These are phyloP conservation scores for Castanea sativa DNA, from an alignment of 306 rosid genomes.

Conservation along the genomic window DNA sequence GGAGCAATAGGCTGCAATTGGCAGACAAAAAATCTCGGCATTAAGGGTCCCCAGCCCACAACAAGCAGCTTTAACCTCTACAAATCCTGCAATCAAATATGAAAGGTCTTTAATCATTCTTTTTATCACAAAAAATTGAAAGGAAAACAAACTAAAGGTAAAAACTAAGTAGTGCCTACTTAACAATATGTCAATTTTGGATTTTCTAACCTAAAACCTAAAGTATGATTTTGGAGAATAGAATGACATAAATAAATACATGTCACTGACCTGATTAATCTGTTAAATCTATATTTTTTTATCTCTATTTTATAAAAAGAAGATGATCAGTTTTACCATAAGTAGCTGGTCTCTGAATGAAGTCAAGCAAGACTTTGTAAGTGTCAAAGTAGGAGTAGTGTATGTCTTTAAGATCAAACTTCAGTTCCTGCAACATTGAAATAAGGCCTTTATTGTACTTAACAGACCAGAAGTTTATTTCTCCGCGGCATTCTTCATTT, in stretches of 20 bases:
- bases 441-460: constrained; percentile 46
- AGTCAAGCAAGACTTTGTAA: constrained; percentile 39
- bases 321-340: constrained; percentile 34
- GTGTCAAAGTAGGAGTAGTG: constrained; percentile 66
- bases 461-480: constrained; percentile 33
- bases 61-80: constrained; percentile 56
- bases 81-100: constrained; percentile 48
- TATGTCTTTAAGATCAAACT: constrained; percentile 35
- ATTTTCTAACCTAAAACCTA: too few relatives aligned
- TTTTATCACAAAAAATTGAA: neutral
- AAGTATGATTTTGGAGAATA: too few relatives aligned
- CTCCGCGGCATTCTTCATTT: constrained; percentile 42
- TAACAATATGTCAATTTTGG: too few relatives aligned
- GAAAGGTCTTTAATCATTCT: neutral
- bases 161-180: neutral
- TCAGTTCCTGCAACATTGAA: constrained; percentile 42
- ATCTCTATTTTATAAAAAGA: too few relatives aligned
- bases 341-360: constrained; percentile 40
- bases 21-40: constrained; percentile 47
- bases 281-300: too few relatives aligned
- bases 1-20: constrained; percentile 47
- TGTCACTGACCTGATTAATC: too few relatives aligned
- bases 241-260: too few relatives aligned
- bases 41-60: constrained; percentile 67
- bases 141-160: neutral